Evolutionary conservation across 208 protist genomes (phyloP), one percentile per base, ranked within the genome.

Genomic region (Tritrichomonas musculus): DNA sequence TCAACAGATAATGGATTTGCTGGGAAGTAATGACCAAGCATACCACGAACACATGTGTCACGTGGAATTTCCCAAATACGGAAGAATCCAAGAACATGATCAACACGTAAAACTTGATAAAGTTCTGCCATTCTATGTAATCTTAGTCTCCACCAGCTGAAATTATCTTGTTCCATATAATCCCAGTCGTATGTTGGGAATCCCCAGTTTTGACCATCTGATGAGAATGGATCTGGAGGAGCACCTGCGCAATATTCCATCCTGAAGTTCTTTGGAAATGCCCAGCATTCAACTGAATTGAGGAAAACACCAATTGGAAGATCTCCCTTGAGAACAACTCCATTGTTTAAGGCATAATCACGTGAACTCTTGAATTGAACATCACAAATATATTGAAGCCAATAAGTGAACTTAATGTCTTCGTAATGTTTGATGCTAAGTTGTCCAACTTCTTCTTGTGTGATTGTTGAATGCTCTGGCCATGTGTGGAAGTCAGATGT

Each of bases 1-100:
- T 82, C 41, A 22, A 25, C 50, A 47, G 33, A n/a, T 33, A 50
- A 47, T 82, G 73, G 73, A 82, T 47, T 14, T 47, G 41, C 47
- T 53, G 73, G 73, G 73, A 82, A 82, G 73, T 47, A 82, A 36
- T 82, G 73, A 22, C 73, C 73, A 3, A 82, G 11, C 22, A 82
- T 47, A 53, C 73, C 73, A 47, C 73, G n/a, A 36, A 82, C 73
- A 36, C 73, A 82, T 82, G 73, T 47, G 3, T 47, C 73, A 25
- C 73, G 73, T 50, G 73, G 73, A n/a, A 82, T 53, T 53, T 82
- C 73, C 73, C 73, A 82, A 36, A 82, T 82, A n/a, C 73, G 47
- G 41, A 82, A 82, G 73, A 82, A 82, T 11, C 73, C 73, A n/a
- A 82, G 20, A n/a, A 82, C 41, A 36, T 82, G 73, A 36, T 82